Evolutionary conservation across 768 basidiomycete genomes (phyloP).

Genomic region (Rhizopogon vulgaris): DNA sequence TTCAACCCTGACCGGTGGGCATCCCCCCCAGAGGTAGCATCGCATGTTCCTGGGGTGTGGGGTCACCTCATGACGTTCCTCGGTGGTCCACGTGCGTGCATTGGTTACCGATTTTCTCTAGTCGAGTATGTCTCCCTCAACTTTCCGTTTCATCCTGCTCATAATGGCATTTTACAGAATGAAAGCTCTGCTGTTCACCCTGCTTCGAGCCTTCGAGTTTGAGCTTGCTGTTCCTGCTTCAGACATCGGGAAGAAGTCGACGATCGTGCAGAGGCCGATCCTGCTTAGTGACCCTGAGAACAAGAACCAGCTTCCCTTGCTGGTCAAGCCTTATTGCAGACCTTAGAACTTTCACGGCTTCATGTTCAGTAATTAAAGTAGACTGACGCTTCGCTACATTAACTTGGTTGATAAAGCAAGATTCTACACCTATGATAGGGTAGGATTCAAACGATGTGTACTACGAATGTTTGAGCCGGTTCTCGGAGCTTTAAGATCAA

Average conservation of each 20-base stretch:
- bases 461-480: too few relatives aligned
- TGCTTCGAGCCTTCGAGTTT: constrained; percentile 47
- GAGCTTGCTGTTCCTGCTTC: constrained; percentile 43
- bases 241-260: constrained; percentile 26
- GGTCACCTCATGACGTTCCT: constrained; percentile 55
- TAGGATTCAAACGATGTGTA: too few relatives aligned
- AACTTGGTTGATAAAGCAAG: too few relatives aligned
- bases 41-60: constrained; percentile 53
- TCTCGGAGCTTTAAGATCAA: not conserved
- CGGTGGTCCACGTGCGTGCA: constrained; percentile 60
- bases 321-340: constrained; percentile 9
- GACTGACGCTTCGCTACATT: too few relatives aligned
- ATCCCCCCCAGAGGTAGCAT: constrained; percentile 35
- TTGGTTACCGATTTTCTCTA: constrained; percentile 61
- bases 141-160: not conserved
- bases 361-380: not conserved
- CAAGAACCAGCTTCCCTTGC: constrained; percentile 39
- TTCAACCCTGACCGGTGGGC: constrained; percentile 69
- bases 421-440: too few relatives aligned
- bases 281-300: constrained; percentile 32
- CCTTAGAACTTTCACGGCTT: not conserved
- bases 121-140: constrained; percentile 38
- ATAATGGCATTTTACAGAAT: constrained; percentile 16
- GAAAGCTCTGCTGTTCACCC: constrained; percentile 42
- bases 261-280: constrained; percentile 39